Evolutionary conservation across 345 rosid genomes (phyloP), one percentile per base, ranked within the genome.

Genomic region (Balakata baccata): DNA sequence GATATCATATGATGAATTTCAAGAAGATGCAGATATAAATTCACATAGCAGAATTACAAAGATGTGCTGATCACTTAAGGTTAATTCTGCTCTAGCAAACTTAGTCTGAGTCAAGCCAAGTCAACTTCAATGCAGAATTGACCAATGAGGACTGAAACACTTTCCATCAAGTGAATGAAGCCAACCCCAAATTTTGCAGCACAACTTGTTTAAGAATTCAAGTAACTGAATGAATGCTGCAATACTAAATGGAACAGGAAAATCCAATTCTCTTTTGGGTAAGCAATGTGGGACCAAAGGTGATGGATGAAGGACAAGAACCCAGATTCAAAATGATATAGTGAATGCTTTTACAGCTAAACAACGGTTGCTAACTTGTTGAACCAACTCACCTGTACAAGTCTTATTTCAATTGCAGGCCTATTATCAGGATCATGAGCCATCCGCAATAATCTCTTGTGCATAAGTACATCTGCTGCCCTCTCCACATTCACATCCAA

Each of bases 401-500:
- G 87, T 18, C 83, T 88, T 68, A 89, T 79, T 78, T 89, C 90
- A 50, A 87, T 84, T 29, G 87, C 87, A 2, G 89, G 89, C 68
- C 90, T 67, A 73, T 80, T 83, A 49, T 76, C 81, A 25, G 90
- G 90, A 84, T 87, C 85, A 39, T 78, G 87, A 74, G 87, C 90
- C 84, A 81, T 79, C 73, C 83, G 83, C 69, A 89, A 83, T 52
- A 89, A 77, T 71, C 84, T 84, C 78, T 85, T 84, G 83, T 95
- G 98, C 89, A 85, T 89, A 13, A 95, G 86, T 6, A 95, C 99
- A 80, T 92, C 99, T 79, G 91, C 97, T 2, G 99, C 99, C 59
- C 98, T 88, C 85, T 92, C 99, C 67, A 85, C 94, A 87, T 92
- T 95, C 70, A 95, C 99, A 86, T 95, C 99, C 79, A 92, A 84